phyloP scores from a whole-genome alignment of 805 yeast genomes.

The Pichia occidentalis region DNA sequence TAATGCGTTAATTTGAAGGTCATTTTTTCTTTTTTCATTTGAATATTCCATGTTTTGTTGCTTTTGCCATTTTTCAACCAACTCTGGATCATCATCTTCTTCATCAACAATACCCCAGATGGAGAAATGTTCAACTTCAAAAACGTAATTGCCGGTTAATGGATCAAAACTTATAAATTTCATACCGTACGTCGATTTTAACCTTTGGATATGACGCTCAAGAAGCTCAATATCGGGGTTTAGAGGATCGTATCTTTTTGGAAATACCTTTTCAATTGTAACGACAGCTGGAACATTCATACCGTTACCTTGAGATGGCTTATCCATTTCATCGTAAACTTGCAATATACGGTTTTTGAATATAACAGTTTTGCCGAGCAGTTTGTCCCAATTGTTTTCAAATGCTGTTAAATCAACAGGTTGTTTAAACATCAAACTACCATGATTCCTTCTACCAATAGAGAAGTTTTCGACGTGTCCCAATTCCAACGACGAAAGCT shows the following conservation, averaged over 20 bases:
- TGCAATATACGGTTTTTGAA: conserved; percentile 48
- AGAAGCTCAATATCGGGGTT: conserved; percentile 22
- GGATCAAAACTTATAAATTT: conserved; percentile 77
- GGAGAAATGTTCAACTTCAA: conserved; percentile 85
- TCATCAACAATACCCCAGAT: conserved; percentile 86
- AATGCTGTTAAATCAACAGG: conserved; percentile 66
- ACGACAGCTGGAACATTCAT: conserved; percentile 73
- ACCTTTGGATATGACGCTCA: conserved; percentile 41
- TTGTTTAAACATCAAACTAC: conserved; percentile 56
- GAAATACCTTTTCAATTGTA: conserved; percentile 55
- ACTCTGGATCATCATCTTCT: conserved; percentile 47
- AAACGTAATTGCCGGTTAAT: conserved; percentile 66
- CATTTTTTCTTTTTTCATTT: conserved; percentile 17
- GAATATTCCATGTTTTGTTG: conserved; percentile 22
- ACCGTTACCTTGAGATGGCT: conserved; percentile 63
- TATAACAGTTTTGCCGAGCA: conserved; percentile 38
- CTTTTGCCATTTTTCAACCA: conserved; percentile 26
- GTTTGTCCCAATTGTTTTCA: conserved; percentile 33
- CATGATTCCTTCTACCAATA: conserved; percentile 61
- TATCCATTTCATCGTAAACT: conserved; percentile 46
- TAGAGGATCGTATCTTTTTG: conserved; percentile 33
- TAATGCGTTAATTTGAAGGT: conserved; percentile 16
- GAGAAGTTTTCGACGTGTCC: conserved; percentile 54
- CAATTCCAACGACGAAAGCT: conserved; percentile 41
- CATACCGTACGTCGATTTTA: conserved; percentile 59